A percentile compares a stretch with the other conserved stretches of the same genome.
These are phyloP conservation scores for Fusarium sp. DNA, from an alignment of 2,329 filamentous ascomycete species.

Conservation along the genomic window DNA sequence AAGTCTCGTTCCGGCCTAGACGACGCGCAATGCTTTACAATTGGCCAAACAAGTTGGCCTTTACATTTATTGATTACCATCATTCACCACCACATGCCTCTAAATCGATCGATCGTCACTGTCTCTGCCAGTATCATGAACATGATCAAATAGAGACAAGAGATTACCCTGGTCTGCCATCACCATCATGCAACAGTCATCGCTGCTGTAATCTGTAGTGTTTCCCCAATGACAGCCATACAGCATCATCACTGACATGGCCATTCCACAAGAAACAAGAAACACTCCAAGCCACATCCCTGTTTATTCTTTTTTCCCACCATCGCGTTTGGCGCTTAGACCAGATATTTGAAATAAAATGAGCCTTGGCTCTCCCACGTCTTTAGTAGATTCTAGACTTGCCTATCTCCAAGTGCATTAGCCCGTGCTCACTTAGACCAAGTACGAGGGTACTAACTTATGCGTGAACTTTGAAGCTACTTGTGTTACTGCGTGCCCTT, in stretches of 20 bases:
- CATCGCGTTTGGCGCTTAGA: neutral
- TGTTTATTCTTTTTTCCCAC: neutral
- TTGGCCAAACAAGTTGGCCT: too few relatives aligned
- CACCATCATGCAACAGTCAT: too few relatives aligned
- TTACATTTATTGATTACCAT: too few relatives aligned
- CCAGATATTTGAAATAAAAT: too few relatives aligned
- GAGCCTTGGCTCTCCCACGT: neutral
- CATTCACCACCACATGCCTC: neutral
- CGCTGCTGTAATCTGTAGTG: neutral
- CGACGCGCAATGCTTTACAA: slow-evolving; percentile 4
- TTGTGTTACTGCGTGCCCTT: too few relatives aligned
- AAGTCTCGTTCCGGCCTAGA: neutral
- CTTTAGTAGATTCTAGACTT: neutral
- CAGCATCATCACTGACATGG: slow-evolving; percentile 26
- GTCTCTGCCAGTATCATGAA: too few relatives aligned
- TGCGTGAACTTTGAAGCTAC: too few relatives aligned
- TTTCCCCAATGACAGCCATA: slow-evolving; percentile 21
- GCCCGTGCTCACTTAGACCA: neutral
- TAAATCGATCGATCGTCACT: neutral
- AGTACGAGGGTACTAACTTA: neutral
- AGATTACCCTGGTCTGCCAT: too few relatives aligned
- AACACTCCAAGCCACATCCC: neutral
- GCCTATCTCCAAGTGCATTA: neutral
- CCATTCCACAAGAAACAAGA: slow-evolving; percentile 25
- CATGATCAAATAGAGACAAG: too few relatives aligned